These are phyloP conservation scores for Nicotiana otophora DNA, from an alignment of 257 asterid genomes.

Conservation along the genomic window DNA sequence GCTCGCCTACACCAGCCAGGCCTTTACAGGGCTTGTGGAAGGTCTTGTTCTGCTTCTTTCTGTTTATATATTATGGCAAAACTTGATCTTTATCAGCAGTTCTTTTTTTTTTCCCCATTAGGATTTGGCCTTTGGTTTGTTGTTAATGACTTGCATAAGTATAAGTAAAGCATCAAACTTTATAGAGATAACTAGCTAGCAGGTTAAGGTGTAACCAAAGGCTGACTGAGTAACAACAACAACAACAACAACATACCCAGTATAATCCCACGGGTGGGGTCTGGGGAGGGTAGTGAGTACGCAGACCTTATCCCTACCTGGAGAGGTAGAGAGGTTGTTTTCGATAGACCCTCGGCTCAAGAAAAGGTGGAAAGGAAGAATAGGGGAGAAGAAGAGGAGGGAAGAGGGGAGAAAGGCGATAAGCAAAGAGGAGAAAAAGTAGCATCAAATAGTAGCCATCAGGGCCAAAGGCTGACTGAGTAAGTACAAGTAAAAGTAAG, in stretches of 20 bases:
- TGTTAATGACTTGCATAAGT: background rate
- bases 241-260: too few relatives aligned
- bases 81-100: background rate
- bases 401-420: too few relatives aligned
- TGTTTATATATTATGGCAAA: background rate
- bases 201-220: background rate
- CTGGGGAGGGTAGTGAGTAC: too few relatives aligned
- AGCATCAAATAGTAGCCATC: too few relatives aligned
- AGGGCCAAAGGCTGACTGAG: background rate
- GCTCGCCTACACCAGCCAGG: conserved; percentile 55
- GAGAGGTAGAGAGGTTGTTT: too few relatives aligned
- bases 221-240: background rate
- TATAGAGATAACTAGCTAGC: background rate
- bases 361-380: too few relatives aligned
- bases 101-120: background rate
- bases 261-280: too few relatives aligned
- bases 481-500: background rate
- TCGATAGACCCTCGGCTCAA: too few relatives aligned
- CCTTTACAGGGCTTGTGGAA: conserved; percentile 98
- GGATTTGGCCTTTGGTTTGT: background rate
- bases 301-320: too few relatives aligned
- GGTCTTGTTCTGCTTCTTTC: conserved; percentile 34
- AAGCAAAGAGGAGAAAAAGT: too few relatives aligned
- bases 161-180: conserved; percentile 4
- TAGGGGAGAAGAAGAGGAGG: too few relatives aligned